These are phyloP conservation scores for Exophiala spinifera DNA, from an alignment of 2,329 filamentous ascomycete genomes.

Conservation along the genomic window DNA sequence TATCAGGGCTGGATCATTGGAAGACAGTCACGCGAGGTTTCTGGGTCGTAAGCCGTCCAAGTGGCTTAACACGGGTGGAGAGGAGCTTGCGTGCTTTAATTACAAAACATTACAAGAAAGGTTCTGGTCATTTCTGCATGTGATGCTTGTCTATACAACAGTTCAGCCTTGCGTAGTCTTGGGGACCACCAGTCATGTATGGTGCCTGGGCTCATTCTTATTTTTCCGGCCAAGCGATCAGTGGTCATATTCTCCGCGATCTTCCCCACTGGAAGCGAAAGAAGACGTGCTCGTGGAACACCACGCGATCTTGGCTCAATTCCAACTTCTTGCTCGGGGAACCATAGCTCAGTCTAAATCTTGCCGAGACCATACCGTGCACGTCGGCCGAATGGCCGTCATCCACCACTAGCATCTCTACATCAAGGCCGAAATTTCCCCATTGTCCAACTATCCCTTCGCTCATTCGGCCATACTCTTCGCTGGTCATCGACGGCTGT, in stretches of 20 bases:
- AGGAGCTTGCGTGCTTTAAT: background rate
- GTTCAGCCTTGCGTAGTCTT: background rate
- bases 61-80: background rate
- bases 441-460: conserved; percentile 5
- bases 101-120: too few species aligned
- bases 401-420: conserved; percentile 15
- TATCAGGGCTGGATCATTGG: conserved; percentile 15
- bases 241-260: conserved; percentile 15
- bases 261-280: conserved; percentile 11
- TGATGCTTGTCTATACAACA: too few species aligned
- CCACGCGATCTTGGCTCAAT: conserved; percentile 1
- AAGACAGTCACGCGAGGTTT: background rate
- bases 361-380: conserved; percentile 15
- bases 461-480: conserved; percentile 12
- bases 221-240: conserved; percentile 15
- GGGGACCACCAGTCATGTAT: background rate
- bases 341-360: conserved; percentile 14
- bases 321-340: background rate
- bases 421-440: conserved; percentile 10
- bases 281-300: conserved; percentile 17
- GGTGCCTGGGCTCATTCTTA: conserved; percentile 2
- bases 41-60: background rate
- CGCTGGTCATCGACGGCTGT: conserved; percentile 11
- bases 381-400: conserved; percentile 3
- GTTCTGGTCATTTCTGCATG: too few species aligned